Percentiles rank a stretch among this genome's conserved stretches.
Evolutionary conservation across 2,329 filamentous ascomycete species (phyloP).

Genomic region (Sporothrix pseudoabietina): DNA sequence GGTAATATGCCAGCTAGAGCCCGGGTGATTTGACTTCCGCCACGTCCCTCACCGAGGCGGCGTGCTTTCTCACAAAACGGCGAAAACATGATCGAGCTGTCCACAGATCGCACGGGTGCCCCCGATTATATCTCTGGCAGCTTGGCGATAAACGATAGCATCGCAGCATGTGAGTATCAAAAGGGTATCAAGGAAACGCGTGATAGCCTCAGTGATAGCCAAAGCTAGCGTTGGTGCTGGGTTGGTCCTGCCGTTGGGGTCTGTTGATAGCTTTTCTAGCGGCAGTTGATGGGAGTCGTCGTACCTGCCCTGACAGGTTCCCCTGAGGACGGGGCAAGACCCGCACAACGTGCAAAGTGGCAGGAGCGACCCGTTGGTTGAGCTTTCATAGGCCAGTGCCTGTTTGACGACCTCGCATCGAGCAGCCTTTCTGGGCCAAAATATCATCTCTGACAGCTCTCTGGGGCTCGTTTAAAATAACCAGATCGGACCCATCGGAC

Average conservation of each 20-base stretch:
- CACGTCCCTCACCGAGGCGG: not conserved
- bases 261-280: slow-evolving; percentile 16
- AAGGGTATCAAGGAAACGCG: not conserved
- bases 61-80: not conserved
- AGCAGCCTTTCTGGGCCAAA: not conserved
- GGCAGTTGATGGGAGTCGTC: slow-evolving; percentile 5
- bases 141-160: slow-evolving; percentile 10
- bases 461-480: slow-evolving; percentile 6
- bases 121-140: not conserved
- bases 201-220: slow-evolving; percentile 21
- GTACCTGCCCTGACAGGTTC: not conserved
- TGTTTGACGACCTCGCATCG: not conserved
- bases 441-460: not conserved
- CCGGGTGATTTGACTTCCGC: slow-evolving; percentile 9
- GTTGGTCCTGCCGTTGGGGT: not conserved
- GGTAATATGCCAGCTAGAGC: not conserved
- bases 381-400: not conserved
- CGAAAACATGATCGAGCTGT: not conserved
- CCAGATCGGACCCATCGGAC: not conserved
- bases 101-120: not conserved
- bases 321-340: not conserved
- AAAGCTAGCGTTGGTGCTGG: slow-evolving; percentile 7
- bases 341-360: not conserved
- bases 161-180: not conserved
- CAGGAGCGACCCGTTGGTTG: slow-evolving; percentile 1